Percentiles rank a stretch among this genome's conserved stretches.
Evolutionary conservation across 352 stramenopile species (phyloP).

Genomic region (Globisporangium paddicum): DNA sequence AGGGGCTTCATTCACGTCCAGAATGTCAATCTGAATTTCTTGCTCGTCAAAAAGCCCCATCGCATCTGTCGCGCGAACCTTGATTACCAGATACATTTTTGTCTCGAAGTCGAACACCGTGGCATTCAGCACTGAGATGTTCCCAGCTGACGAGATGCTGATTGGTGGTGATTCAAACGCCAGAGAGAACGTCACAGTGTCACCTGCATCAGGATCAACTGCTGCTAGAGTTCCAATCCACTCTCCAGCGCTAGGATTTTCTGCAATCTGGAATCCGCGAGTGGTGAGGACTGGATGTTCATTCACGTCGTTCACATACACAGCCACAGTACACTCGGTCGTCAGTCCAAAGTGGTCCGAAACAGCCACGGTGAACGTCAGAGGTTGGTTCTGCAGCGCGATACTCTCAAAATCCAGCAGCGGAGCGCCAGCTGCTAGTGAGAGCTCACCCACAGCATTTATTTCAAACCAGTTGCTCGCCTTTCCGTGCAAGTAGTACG

Average conservation of each 20-base stretch:
- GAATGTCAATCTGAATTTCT: conserved; percentile 35
- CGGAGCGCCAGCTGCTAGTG: conserved; percentile 10
- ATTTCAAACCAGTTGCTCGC: conserved; percentile 20
- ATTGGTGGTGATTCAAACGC: conserved; percentile 25
- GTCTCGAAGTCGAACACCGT: conserved; percentile 46
- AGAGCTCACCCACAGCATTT: conserved; percentile 18
- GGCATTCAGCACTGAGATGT: conserved; percentile 31
- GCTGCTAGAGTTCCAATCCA: conserved; percentile 33
- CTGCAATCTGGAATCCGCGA: conserved; percentile 30
- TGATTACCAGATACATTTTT: conserved; percentile 26
- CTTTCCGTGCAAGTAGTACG: conserved; percentile 22
- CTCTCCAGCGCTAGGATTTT: conserved; percentile 37
- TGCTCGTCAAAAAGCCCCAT: conserved; percentile 29
- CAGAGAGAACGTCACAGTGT: conserved; percentile 19
- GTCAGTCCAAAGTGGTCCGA: conserved; percentile 33
- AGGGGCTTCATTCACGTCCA: conserved; percentile 53
- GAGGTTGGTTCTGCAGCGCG: conserved; percentile 10
- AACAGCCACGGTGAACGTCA: conserved; percentile 25
- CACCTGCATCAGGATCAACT: conserved; percentile 30
- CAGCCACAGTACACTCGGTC: conserved; percentile 25
- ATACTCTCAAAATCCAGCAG: conserved; percentile 39
- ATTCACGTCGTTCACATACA: conserved; percentile 53
- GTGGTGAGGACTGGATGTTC: conserved; percentile 30
- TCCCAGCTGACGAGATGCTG: conserved; percentile 29
- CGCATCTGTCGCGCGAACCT: conserved; percentile 29